Evolutionary conservation across 2,329 filamentous ascomycete genomes (phyloP).

Genomic region (Myriosclerotinia scirpicola): DNA sequence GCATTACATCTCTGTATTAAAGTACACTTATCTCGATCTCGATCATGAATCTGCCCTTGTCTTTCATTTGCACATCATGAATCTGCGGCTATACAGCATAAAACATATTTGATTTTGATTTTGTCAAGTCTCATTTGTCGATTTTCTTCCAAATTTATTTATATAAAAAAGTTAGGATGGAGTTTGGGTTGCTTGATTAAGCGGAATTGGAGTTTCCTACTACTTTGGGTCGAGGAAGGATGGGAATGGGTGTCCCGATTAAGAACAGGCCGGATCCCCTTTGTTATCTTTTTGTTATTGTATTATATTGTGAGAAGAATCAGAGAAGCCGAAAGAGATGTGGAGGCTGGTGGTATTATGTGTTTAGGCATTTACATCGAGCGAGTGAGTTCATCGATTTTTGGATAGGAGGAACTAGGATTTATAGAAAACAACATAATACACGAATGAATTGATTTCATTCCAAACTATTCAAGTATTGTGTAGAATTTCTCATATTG

Average conservation of each 20-base stretch:
- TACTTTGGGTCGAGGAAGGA: background rate
- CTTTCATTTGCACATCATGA: background rate
- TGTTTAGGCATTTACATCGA: background rate
- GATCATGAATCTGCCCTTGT: background rate
- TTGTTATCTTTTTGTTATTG: slow-evolving; percentile 8
- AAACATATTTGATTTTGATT: background rate
- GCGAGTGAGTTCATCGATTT: background rate
- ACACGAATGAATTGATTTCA: background rate
- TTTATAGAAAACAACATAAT: background rate
- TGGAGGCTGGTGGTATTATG: background rate
- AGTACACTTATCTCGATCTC: background rate
- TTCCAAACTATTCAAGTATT: background rate
- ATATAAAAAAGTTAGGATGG: background rate
- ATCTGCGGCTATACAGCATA: background rate
- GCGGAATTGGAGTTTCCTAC: background rate
- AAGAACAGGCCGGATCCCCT: background rate
- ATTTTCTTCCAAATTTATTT: background rate
- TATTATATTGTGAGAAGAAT: slow-evolving; percentile 4
- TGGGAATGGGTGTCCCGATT: background rate
- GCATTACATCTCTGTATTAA: background rate
- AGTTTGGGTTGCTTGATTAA: slow-evolving; percentile 3
- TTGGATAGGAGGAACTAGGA: background rate
- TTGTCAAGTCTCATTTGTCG: slow-evolving; percentile 5
- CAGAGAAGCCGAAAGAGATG: background rate
- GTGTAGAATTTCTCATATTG: no score